Base-by-base conservation (phyloP, 129 eudicot species). In the Flaveria ramosissima region DNA sequence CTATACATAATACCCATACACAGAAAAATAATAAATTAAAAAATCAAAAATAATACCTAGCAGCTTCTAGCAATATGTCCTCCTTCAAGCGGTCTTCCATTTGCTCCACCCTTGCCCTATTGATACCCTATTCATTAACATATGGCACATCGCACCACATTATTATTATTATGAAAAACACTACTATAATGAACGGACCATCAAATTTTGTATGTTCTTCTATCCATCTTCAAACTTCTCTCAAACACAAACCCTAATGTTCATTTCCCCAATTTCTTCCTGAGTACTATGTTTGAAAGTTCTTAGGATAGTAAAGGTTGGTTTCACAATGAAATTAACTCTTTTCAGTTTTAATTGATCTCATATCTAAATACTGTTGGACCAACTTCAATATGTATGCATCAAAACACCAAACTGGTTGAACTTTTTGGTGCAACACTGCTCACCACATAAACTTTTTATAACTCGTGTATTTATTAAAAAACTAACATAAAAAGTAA, bases 71-170 rank as follows among this genome's bases (percentile, higher is more conserved):
- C 75, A 94, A 83, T 80, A 94, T 83, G 82, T 94, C 98, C 82
- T 89, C 97, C 77, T 86, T 94, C 81, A 94, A 81, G 14, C 98
- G 92, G 72, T 86, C 92, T 81, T 94, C 98, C 98, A 94, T 94
- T 81, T 94, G 93, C 77, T 94, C 98, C 59, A 94, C 96, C 82
- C 98, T 89, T 70, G 75, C 81, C 86, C 98, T 94, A 86, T 91
- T 94, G 75, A 94, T 94, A 70, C 98, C 98, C 98, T 94, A 86
- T 79, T 84, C 80, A 63, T 73, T 32, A 74, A 82, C 61, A 78
- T 63, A 55, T 14, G 52, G 61, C 19, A 15, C 63, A 36, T 36
- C 7, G 8, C 41, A 55, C 72, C 57, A 78, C 26, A n/a, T 36
- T 66, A 39, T 39, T 65, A 39, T 60, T 64, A 17, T 24, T 9